A percentile compares a stretch with the other conserved stretches of the same genome.
These are phyloP conservation scores for bread wheat (Triticum aestivum) DNA, from an alignment of 176 grass and related monocot genomes.

Conservation along the genomic window DNA sequence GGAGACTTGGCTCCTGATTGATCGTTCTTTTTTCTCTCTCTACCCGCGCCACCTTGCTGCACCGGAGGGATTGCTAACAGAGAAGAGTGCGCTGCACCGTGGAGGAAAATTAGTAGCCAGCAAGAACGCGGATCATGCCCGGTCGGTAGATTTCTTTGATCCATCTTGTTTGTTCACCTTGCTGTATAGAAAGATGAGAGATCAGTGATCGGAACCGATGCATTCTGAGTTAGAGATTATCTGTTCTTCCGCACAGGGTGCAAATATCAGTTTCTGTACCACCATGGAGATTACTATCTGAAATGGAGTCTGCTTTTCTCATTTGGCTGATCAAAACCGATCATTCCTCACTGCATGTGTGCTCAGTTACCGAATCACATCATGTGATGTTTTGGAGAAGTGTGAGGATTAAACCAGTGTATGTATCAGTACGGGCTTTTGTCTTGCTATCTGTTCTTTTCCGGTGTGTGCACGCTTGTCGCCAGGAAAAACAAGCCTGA, in stretches of 20 bases:
- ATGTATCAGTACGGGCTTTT: slow-evolving; percentile 5
- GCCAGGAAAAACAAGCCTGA: slow-evolving; percentile 3
- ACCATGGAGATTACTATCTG: slow-evolving; percentile 1
- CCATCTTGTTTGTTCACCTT: slow-evolving; percentile 31
- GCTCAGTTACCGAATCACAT: not conserved
- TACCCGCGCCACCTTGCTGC: slow-evolving; percentile 16
- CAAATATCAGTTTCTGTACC: slow-evolving; percentile 4
- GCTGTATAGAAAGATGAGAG: slow-evolving; percentile 47
- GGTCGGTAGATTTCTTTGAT: slow-evolving; percentile 15
- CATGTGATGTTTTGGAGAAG: not conserved
- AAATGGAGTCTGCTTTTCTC: not conserved
- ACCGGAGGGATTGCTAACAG: slow-evolving; percentile 41
- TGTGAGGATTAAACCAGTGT: not conserved
- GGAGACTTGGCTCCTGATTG: slow-evolving; percentile 15
- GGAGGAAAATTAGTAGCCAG: slow-evolving; percentile 39
- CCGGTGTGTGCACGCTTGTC: slow-evolving; percentile 12
- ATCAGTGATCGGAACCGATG: slow-evolving; percentile 6
- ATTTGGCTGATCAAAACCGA: not conserved
- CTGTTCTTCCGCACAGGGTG: not conserved
- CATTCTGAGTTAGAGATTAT: not conserved
- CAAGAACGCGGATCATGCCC: not conserved
- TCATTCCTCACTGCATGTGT: not conserved
- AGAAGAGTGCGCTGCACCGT: slow-evolving; percentile 14
- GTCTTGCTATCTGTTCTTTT: slow-evolving; percentile 17
- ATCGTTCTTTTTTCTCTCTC: slow-evolving; percentile 43